Evolutionary conservation across 1,284 basidiomycete species (phyloP).

Genomic region (Limonomyces culmigenus): DNA sequence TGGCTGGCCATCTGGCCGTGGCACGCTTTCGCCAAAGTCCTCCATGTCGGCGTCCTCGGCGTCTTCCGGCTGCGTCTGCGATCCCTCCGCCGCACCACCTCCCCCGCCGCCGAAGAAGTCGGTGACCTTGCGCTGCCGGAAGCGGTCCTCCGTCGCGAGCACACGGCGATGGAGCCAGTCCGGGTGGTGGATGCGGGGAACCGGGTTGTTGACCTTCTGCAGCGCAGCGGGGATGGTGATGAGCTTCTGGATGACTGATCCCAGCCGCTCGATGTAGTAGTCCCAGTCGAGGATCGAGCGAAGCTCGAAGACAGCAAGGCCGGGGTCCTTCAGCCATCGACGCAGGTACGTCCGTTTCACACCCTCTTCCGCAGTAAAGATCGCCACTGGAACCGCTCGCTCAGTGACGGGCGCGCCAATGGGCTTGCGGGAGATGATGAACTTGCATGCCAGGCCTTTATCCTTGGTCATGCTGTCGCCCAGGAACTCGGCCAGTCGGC

Average conservation of each 20-base stretch:
- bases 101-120: slow-evolving; percentile 71
- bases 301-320: slow-evolving; percentile 79
- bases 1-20: too few relatives aligned
- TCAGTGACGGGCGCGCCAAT: slow-evolving; percentile 93
- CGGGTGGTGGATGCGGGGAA: slow-evolving; percentile 89
- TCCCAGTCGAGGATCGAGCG: slow-evolving; percentile 95
- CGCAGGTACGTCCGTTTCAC: slow-evolving; percentile 86
- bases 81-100: slow-evolving; percentile 10
- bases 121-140: slow-evolving; percentile 94
- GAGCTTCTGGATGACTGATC: slow-evolving; percentile 96
- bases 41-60: slow-evolving; percentile 59
- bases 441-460: slow-evolving; percentile 97
- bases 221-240: slow-evolving; percentile 99
- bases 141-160: slow-evolving; percentile 83
- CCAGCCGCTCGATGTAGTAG: slow-evolving; percentile 96
- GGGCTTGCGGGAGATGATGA: slow-evolving; percentile 95
- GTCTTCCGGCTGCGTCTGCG: slow-evolving; percentile 14
- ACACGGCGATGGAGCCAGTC: slow-evolving; percentile 95
- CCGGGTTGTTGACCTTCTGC: slow-evolving; percentile 94
- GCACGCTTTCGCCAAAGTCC: slow-evolving; percentile 10
- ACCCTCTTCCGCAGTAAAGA: slow-evolving; percentile 89
- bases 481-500: slow-evolving; percentile 90
- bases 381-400: slow-evolving; percentile 94
- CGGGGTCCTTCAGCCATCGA: slow-evolving; percentile 93
- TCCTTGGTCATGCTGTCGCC: slow-evolving; percentile 99